phyloP scores from a whole-genome alignment of 129 eudicot genomes.

The Kitagawia praeruptora region DNA sequence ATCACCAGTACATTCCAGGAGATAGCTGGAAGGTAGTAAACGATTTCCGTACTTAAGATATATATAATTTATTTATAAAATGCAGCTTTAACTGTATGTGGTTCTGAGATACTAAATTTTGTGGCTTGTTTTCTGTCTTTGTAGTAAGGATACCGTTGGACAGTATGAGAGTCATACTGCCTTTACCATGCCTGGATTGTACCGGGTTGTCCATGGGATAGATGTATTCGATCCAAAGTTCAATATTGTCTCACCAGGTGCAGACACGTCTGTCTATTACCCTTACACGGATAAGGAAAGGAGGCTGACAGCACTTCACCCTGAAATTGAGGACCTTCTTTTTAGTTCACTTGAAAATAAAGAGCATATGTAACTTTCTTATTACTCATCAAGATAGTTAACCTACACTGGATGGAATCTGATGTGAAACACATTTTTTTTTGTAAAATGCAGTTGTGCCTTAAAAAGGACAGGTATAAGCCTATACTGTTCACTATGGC shows the following conservation, averaged over 20 bases:
- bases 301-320: conserved; percentile 72
- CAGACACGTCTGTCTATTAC: conserved; percentile 69
- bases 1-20: conserved; percentile 97
- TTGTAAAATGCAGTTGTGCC: conserved; percentile 39
- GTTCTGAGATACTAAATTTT: background rate
- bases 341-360: conserved; percentile 75
- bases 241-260: conserved; percentile 92
- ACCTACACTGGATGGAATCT: background rate
- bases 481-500: conserved; percentile 80
- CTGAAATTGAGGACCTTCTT: conserved; percentile 80
- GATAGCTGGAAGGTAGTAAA: conserved; percentile 74
- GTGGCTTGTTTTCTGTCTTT: background rate
- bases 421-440: no score
- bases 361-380: conserved; percentile 62
- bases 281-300: conserved; percentile 60
- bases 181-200: conserved; percentile 87
- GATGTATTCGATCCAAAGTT: conserved; percentile 89
- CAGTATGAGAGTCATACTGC: conserved; percentile 92
- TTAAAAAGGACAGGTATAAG: conserved; percentile 53
- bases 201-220: conserved; percentile 91
- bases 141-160: conserved; percentile 85
- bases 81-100: background rate
- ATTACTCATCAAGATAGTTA: background rate
- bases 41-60: background rate
- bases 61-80: background rate